phyloP scores from a whole-genome alignment of 1,284 basidiomycete genomes.

The Sparassis latifolia region DNA sequence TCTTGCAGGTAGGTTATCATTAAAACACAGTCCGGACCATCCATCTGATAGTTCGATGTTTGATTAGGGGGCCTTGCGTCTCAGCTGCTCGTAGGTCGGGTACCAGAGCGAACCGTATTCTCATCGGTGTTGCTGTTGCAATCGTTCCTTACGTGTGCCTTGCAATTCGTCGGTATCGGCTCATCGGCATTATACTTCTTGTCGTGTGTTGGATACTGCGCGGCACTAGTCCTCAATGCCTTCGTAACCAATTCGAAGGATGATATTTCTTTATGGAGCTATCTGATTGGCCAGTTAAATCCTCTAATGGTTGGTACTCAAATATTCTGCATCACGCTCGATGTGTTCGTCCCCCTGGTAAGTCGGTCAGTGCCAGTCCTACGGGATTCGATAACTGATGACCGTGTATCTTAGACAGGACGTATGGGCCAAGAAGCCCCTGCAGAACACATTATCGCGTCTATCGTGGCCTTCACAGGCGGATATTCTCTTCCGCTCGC shows the following conservation, averaged over 20 bases:
- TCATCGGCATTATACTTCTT: conserved; percentile 66
- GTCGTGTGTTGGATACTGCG: conserved; percentile 45
- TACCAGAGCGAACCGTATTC: conserved; percentile 58
- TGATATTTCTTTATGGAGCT: conserved; percentile 52
- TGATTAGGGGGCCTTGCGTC: conserved; percentile 47
- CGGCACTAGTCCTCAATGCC: conserved; percentile 47
- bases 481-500: conserved; percentile 60
- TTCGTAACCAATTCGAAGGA: conserved; percentile 26
- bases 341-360: conserved; percentile 91
- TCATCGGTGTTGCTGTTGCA: conserved; percentile 59
- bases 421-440: conserved; percentile 75
- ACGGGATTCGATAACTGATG: conserved; percentile 1
- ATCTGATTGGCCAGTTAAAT: conserved; percentile 56
- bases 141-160: conserved; percentile 38
- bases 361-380: conserved; percentile 20
- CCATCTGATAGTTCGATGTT: neutral
- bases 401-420: conserved; percentile 45
- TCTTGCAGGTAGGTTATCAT: conserved; percentile 46
- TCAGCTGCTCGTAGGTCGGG: conserved; percentile 45
- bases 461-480: conserved; percentile 58
- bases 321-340: conserved; percentile 64
- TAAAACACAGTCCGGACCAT: neutral
- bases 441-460: conserved; percentile 86
- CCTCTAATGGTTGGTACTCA: conserved; percentile 69
- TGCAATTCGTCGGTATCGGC: conserved; percentile 64